Base-by-base conservation (phyloP, 345 rosid genomes). In the Stellera chamaejasme region DNA sequence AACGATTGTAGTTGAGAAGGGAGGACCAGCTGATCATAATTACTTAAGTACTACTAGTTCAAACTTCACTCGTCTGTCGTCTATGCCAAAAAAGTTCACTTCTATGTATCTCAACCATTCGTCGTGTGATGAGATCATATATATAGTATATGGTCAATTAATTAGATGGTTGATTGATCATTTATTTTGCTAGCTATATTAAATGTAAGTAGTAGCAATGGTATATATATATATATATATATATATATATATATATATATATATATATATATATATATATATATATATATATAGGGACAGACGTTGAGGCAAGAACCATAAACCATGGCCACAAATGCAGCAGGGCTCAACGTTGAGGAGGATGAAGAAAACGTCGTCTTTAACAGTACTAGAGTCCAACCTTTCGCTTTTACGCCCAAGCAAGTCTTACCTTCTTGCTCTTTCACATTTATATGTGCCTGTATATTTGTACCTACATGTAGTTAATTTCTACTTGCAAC, bases 271-370 rank as follows among this genome's bases (percentile, higher is more conserved):
- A 19, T 19, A 19, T 19, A 19, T 19, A 19, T 19, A 19, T 19
- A 19, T 19, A 19, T 19, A 19, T 26, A 50, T 50, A 46, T 46
- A 48, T 2, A 12, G 16, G 19, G 26, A 15, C 15, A 26, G 2
- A 13, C 2, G 28, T 23, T 56, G 60, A 56, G 19, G 13, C 13
- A 10, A n/a, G n/a, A n/a, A n/a, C n/a, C n/a, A n/a, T n/a, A n/a
- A 36, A 2, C 0, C 51, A 54, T 45, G 66, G 66, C 59, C 13
- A 32, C 51, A 61, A 28, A 45, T 61, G 58, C 52, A 47, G 58
- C 52, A 47, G 23, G 52, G n/a, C 6, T 52, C 25, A 32, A 50
- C 12, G 44, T 19, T 32, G 66, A 25, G 36, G 53, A 62, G 36
- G 53, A 62, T 46, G 66, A 32, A 62, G 58, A 62, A 45, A 52